These are phyloP conservation scores for Penicillium expansum DNA, from an alignment of 2,329 filamentous ascomycete species.

Conservation along the genomic window DNA sequence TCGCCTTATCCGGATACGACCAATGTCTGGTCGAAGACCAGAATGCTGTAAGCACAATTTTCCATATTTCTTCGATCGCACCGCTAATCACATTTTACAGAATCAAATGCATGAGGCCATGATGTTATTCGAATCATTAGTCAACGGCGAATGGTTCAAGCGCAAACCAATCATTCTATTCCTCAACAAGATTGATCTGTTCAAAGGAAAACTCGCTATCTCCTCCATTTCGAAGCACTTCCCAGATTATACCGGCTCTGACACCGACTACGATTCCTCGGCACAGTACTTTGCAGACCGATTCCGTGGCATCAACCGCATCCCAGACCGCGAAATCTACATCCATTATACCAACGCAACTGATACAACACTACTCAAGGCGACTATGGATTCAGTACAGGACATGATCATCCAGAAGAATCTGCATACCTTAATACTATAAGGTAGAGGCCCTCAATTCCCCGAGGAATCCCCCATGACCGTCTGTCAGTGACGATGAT, in stretches of 20 bases:
- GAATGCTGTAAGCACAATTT: conserved; percentile 70
- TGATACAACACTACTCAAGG: conserved; percentile 73
- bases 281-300: conserved; percentile 81
- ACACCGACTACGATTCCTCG: conserved; percentile 69
- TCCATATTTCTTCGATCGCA: neutral
- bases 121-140: conserved; percentile 83
- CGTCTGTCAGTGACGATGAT: conserved; percentile 20
- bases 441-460: conserved; percentile 18
- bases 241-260: conserved; percentile 72
- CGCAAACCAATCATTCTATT: conserved; percentile 79
- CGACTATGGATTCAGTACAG: conserved; percentile 81
- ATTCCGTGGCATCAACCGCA: conserved; percentile 72
- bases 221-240: conserved; percentile 74
- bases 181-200: conserved; percentile 84
- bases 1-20: conserved; percentile 93
- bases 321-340: conserved; percentile 56
- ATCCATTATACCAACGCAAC: conserved; percentile 60
- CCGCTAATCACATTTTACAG: conserved; percentile 42
- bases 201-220: conserved; percentile 69
- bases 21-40: conserved; percentile 95
- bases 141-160: conserved; percentile 83
- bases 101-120: conserved; percentile 90
- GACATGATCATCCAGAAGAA: conserved; percentile 87
- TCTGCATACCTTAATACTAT: conserved; percentile 74
- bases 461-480: conserved; percentile 21